Base-by-base conservation (phyloP, 768 basidiomycete genomes). In the Agaricus blazei region DNA sequence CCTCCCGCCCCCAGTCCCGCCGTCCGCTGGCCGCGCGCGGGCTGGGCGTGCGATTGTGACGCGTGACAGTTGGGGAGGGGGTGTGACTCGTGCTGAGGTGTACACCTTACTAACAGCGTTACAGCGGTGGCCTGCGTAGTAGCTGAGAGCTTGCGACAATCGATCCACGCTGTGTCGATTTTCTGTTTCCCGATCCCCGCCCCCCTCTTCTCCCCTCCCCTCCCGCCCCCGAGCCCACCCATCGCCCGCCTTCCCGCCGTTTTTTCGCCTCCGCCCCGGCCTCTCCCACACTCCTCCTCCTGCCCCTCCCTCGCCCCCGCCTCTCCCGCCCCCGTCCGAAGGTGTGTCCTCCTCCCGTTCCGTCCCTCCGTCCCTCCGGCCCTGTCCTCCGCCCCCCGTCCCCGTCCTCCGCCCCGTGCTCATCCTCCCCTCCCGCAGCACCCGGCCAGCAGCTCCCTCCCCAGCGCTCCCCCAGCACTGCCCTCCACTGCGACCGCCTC, bases 81-180 rank as follows among this genome's bases (percentile, higher is more conserved):
- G 47, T 34, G 54, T 55, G 54, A 55, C 54, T 46, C 24, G 46
- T 42, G 54, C 41, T 55, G 54, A 54, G 47, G 38, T 55, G 54
- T 26, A 31, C 54, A 55, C 54, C 54, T 55, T 55, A 55, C 54
- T 55, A 55, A 55, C 54, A 55, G 54, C 54, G 54, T 55, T 55
- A 55, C 54, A 55, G 54, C 38, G 54, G 47, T 48, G 54, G 54
- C 14, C 54, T 55, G 54, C 54, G 54, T 55, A 55, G 54, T 34
- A 55, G 54, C 54, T 55, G 54, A 55, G 54, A 55, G 54, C 54
- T 55, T 55, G 54, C 54, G 54, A 55, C 54, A 55, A 55, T 55
- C 54, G 54, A 55, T 55, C 47, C 47, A 55, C 54, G 54, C 54
- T 55, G 54, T 48, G 46, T 55, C 47, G 46, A 40, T 55, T 55